Evolutionary conservation across 176 grass and related monocot species (phyloP), one percentile per base, ranked within the genome.

Genomic region (Chrysopogon serrulatus): DNA sequence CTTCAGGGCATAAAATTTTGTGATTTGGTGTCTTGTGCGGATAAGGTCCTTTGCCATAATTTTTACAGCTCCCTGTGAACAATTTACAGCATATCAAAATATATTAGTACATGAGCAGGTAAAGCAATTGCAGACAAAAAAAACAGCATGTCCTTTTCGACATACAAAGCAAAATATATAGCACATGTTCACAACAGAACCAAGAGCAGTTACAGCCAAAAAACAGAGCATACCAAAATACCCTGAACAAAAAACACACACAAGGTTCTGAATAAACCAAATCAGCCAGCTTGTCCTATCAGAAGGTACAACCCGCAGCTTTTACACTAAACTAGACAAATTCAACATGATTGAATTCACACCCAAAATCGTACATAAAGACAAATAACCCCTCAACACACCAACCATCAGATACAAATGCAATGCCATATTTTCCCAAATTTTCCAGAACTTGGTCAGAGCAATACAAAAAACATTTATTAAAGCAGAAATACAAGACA

Each of bases 41-140:
- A 97, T 97, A 78, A 97, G 91, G 65, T 97, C 94, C 68, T 97
- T 97, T 3, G 94, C 94, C 94, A 97, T 97, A 31, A 97, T 68
- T 90, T 92, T 94, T 59, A 97, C 91, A 59, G 94, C 94, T 79
- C 89, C 87, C 94, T 97, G 84, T n/a, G 70, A 77, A 75, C 40
- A 92, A 68, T 14, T 4, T 12, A 10, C 35, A 82, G 6, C 13
- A 63, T 5, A 77, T 31, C 37, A 87, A 84, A 59, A 78, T 62
- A 88, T 8, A 63, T 65, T 9, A n/a, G n/a, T n/a, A 17, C 3
- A 3, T 4, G 13, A 12, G 19, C 18, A 49, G 41, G 41, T 2
- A 81, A 70, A 70, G 33, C 26, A 77, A 28, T 26, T 10, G 3
- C n/a, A 61, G 17, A n/a, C 8, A 1, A 15, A 5, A 71, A 57